Conservation (phyloP, 129 eudicot genomes). For the Chrysanthemum makinoi region DNA sequence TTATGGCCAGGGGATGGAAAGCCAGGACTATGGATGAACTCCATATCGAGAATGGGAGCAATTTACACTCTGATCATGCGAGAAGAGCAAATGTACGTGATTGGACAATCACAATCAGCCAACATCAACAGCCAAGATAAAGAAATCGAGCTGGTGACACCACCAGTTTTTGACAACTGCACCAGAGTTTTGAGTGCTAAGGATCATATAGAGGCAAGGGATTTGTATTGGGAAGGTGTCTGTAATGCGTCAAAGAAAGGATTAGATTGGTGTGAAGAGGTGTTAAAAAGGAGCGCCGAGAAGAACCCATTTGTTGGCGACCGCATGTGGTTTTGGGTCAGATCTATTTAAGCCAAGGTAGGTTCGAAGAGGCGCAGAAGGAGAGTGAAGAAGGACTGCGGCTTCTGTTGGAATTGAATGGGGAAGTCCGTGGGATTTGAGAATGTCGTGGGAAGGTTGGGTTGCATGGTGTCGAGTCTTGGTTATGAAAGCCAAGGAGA, state of each 20-base stretch:
- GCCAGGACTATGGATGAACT: slow-evolving; percentile 93
- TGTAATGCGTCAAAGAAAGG: slow-evolving; percentile 47
- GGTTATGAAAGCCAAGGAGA: slow-evolving; percentile 84
- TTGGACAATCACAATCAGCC: neutral
- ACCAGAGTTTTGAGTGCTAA: slow-evolving; percentile 46
- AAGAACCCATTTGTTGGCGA: slow-evolving; percentile 85
- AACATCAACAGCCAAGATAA: slow-evolving; percentile 41
- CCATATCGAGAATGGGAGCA: slow-evolving; percentile 79
- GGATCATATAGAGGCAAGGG: slow-evolving; percentile 77
- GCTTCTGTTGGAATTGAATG: slow-evolving; percentile 70
- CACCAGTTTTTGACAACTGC: slow-evolving; percentile 72
- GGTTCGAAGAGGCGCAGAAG: slow-evolving; percentile 71
- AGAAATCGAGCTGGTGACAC: slow-evolving; percentile 67
- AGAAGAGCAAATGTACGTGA: slow-evolving; percentile 58
- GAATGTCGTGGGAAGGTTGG: slow-evolving; percentile 98
- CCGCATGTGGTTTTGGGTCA: slow-evolving; percentile 73
- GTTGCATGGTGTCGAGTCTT: slow-evolving; percentile 81
- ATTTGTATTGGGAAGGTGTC: slow-evolving; percentile 81
- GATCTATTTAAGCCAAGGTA: slow-evolving; percentile 61
- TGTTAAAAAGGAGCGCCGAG: slow-evolving; percentile 44
- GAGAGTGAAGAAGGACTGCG: slow-evolving; percentile 68
- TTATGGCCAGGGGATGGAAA: slow-evolving; percentile 96
- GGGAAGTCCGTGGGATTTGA: slow-evolving; percentile 99
- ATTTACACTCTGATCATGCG: slow-evolving; percentile 57
- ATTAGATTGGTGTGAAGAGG: slow-evolving; percentile 46